A percentile compares a stretch with the other conserved stretches of the same genome.
phyloP scores from a whole-genome alignment of 345 rosid genomes.

The Eucalyptus dawsonii region DNA sequence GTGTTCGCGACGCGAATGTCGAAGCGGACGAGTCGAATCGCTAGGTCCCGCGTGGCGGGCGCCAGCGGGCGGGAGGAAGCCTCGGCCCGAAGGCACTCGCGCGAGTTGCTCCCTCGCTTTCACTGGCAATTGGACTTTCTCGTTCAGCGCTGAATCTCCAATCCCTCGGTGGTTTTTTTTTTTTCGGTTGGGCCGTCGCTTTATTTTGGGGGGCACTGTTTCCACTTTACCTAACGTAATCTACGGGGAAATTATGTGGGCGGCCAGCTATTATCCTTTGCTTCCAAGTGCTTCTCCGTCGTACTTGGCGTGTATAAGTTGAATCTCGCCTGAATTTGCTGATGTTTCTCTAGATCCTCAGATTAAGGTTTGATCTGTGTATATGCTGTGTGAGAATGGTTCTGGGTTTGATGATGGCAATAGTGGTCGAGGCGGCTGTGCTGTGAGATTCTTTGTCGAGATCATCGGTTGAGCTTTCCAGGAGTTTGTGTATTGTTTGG shows the following conservation, averaged over 20 bases:
- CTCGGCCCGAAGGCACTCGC: constrained; percentile 1
- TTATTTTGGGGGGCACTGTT: background rate
- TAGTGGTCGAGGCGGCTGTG: background rate
- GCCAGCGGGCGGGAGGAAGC: background rate
- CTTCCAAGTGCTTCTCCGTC: constrained; percentile 25
- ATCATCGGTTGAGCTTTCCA: background rate
- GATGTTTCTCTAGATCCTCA: background rate
- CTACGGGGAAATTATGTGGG: background rate
- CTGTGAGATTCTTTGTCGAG: background rate
- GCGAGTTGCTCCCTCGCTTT: constrained; percentile 16
- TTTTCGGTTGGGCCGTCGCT: constrained; percentile 38
- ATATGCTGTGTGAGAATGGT: background rate
- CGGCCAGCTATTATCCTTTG: constrained; percentile 4
- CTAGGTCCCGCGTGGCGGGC: background rate
- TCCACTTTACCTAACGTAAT: constrained; percentile 27
- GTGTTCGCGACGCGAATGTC: background rate
- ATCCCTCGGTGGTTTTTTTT: background rate
- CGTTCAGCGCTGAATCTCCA: background rate
- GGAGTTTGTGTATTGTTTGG: background rate
- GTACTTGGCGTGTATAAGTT: background rate
- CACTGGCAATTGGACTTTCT: constrained; percentile 1
- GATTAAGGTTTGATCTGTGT: background rate
- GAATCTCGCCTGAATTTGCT: background rate
- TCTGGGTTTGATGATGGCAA: background rate
- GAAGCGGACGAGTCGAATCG: background rate